Percentiles rank a stretch among this genome's conserved stretches.
Conservation (phyloP, 768 basidiomycete genomes). For the Boletus rufocinnamomeus region DNA sequence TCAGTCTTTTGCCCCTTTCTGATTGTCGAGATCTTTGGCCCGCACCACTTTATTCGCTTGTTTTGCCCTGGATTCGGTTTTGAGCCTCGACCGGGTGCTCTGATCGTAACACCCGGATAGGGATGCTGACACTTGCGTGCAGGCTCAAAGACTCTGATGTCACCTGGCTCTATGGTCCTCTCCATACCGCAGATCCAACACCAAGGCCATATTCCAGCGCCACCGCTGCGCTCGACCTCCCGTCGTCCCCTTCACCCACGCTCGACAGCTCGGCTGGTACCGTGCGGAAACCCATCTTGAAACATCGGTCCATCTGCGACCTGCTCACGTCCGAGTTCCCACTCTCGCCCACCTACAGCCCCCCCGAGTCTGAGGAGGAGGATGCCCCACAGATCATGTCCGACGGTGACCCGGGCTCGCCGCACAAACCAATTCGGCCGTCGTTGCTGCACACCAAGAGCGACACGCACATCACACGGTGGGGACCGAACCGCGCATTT, state of each 20-base stretch:
- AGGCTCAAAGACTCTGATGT: slow-evolving; percentile 99
- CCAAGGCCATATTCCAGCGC: slow-evolving; percentile 43
- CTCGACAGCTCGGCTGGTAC: slow-evolving; percentile 17
- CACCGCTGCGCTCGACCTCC: slow-evolving; percentile 39
- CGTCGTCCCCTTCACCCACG: slow-evolving; percentile 36
- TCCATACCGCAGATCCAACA: slow-evolving; percentile 88
- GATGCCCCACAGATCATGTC: slow-evolving; percentile 24
- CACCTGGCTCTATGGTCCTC: slow-evolving; percentile 97
- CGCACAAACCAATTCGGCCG: slow-evolving; percentile 43
- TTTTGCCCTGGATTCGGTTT: not conserved
- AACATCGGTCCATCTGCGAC: slow-evolving; percentile 90
- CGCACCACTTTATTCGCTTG: not conserved
- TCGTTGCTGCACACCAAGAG: slow-evolving; percentile 80
- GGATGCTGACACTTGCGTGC: slow-evolving; percentile 19
- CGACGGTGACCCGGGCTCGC: slow-evolving; percentile 22
- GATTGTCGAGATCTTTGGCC: slow-evolving; percentile 2
- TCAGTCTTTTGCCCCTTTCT: slow-evolving; percentile 41
- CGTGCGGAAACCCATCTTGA: slow-evolving; percentile 85
- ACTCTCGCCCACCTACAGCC: slow-evolving; percentile 61
- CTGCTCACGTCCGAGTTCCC: slow-evolving; percentile 78
- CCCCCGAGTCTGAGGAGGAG: slow-evolving; percentile 55
- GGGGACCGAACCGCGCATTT: slow-evolving; percentile 46
- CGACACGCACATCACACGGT: slow-evolving; percentile 75
- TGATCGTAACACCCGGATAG: not conserved
- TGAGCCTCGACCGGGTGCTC: not conserved